Base-by-base conservation (phyloP, 345 rosid genomes). In the Dipteronia dyeriana region DNA sequence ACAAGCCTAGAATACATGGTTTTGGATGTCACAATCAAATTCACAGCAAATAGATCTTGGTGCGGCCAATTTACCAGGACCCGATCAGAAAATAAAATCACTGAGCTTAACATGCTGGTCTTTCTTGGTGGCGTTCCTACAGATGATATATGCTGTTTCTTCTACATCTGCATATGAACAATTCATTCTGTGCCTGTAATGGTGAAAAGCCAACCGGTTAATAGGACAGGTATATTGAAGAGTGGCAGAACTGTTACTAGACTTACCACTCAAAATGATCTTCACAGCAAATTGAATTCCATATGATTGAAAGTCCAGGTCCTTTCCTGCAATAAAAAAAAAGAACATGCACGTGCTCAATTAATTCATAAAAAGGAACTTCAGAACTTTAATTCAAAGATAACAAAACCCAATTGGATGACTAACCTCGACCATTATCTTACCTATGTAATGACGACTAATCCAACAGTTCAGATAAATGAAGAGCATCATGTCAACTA, bases 181-280 rank as follows among this genome's bases (percentile, higher is more conserved):
- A 79, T 90, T 90, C 90, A 88, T 85, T 83, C 89, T 83, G 81
- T 88, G 96, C 96, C 92, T 91, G 87, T 39, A 67, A 70, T 56
- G 41, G 38, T 49, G 11, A 65, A 29, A 66, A 22, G 43, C 61
- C 20, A 66, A 9, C 9, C 1, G 26, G 17, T 45, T 1, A 7
- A 25, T 9, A 9, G n/a, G 53, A 53, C 0, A 66, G 14, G 23
- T 66, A 70, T 20, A 54, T 39, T 38, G 51, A 31, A 26, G 41
- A 51, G 43, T 49, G 61, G 61, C 13, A 45, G 9, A 34, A 53
- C 73, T 49, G 56, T 11, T 23, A 49, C 39, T 23, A 59, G 5
- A 41, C 80, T 65, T 66, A 90, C 97, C 94, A 90, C 70, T 82
- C 84, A 85, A 90, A 90, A 81, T 91, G 97, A 82, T 90, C 94